A percentile compares a stretch with the other conserved stretches of the same genome.
Conservation (phyloP, 495 filamentous ascomycete genomes). For the Parathielavia appendiculata region DNA sequence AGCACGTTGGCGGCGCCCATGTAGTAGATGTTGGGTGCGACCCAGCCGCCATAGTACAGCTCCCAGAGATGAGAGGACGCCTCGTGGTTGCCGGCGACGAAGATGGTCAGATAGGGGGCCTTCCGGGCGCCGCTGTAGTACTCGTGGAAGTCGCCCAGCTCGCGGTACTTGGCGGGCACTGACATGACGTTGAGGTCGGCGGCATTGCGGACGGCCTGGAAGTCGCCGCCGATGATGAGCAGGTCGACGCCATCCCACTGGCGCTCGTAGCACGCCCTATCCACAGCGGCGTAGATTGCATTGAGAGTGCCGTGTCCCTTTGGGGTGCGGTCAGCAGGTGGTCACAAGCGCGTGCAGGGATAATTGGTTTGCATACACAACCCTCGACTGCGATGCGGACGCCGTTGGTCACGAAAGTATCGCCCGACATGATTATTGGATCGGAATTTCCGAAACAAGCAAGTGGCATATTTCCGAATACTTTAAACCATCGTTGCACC, state of each 20-base stretch:
- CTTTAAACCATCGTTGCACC: too few species aligned
- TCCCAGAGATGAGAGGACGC: conserved; percentile 82
- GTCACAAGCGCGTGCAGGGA: background rate
- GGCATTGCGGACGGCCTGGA: conserved; percentile 81
- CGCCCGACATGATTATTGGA: conserved; percentile 13
- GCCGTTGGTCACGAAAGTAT: conserved; percentile 32
- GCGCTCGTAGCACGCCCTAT: conserved; percentile 54
- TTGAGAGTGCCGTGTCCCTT: conserved; percentile 88
- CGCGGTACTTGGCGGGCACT: conserved; percentile 74
- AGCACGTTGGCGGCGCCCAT: conserved; percentile 86
- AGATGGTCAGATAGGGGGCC: conserved; percentile 86
- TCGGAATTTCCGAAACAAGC: too few species aligned
- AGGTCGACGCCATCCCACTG: conserved; percentile 74
- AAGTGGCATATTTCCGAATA: too few species aligned
- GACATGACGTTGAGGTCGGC: conserved; percentile 82
- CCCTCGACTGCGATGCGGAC: conserved; percentile 64
- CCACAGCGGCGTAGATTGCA: conserved; percentile 77
- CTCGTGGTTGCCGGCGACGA: conserved; percentile 93
- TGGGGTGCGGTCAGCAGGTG: conserved; percentile 19
- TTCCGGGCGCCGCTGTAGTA: conserved; percentile 76
- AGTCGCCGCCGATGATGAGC: conserved; percentile 86
- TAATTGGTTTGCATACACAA: conserved; percentile 55
- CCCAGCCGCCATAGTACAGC: conserved; percentile 95
- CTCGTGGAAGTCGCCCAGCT: conserved; percentile 82
- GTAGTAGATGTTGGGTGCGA: conserved; percentile 94